Base-by-base conservation (phyloP, 2,329 filamentous ascomycete species). In the Botrytis paeoniae region DNA sequence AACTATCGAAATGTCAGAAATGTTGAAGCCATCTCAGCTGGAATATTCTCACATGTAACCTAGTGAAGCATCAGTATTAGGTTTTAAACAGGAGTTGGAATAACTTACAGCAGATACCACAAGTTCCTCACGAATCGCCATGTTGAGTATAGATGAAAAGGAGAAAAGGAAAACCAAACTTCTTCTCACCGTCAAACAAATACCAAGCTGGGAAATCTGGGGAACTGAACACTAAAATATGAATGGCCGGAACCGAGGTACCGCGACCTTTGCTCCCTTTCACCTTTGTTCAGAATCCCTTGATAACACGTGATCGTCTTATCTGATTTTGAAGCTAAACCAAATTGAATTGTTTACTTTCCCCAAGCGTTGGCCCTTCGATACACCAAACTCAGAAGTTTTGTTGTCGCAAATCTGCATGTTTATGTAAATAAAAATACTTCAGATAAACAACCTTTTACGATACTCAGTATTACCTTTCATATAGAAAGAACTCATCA, bases 71-170 rank as follows among this genome's bases (percentile, higher is more conserved):
- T 76, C 74, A 78, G 76, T 73, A 74, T 79, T 78, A 65, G 62
- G 78, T 76, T 22, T 61, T 65, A 8, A 39, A 41, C 32, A 60
- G 10, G 68, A 37, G 61, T 57, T n/a, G 41, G 54, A n/a, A 70
- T 72, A 66, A 84, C 86, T 81, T 86, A 92, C 91, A 81, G 93
- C 95, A 81, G 94, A 97, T 78, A 90, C 87, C 80, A 97, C 89
- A 76, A 98, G 86, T 82, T 98, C 95, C 89, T 98, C 95, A 82
- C 96, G 94, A 85, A 97, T 94, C 86, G 95, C 91, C 86, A 90
- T 95, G 83, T 76, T 82, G 80, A 57, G 45, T 43, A 68, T 32
- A 61, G 54, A 48, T 72, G 70, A 68, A 25, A 43, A 39, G 59
- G 39, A 63, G 14, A 63, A 43, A 43, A 41, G 51, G 37, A 12